Percentiles rank a stretch among this genome's conserved stretches.
Conservation (phyloP, 2,329 filamentous ascomycete genomes). For the Iodosphaeria phyllophila region DNA sequence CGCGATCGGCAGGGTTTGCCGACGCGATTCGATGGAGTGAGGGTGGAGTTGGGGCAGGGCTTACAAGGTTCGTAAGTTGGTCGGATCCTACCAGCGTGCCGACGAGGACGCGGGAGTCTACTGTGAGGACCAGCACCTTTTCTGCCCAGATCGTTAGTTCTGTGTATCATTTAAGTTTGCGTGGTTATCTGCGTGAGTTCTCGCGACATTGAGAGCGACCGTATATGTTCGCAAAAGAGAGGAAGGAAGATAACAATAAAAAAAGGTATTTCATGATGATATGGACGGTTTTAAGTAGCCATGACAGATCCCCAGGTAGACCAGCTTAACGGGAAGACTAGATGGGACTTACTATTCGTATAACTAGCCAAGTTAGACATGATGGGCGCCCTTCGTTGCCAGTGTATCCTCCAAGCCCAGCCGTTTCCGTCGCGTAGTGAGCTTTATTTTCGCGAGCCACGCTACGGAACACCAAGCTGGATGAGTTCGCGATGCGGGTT, state of each 20-base stretch:
- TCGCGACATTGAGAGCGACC: too few species aligned
- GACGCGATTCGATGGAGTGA: not conserved
- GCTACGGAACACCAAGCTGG: too few species aligned
- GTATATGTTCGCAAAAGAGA: too few species aligned
- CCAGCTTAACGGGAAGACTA: too few species aligned
- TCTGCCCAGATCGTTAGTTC: constrained; percentile 47
- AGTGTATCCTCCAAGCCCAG: too few species aligned
- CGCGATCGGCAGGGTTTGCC: not conserved
- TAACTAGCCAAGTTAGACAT: constrained; percentile 15
- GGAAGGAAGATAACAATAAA: not conserved
- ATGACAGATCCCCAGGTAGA: too few species aligned
- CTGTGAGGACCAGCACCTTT: constrained; percentile 79
- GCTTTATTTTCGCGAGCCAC: too few species aligned
- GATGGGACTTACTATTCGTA: constrained; percentile 12
- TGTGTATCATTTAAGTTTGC: constrained; percentile 12
- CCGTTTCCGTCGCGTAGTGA: too few species aligned
- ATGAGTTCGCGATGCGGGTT: too few species aligned
- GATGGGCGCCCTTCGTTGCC: too few species aligned
- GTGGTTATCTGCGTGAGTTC: too few species aligned
- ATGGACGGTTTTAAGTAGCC: too few species aligned
- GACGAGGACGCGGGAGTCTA: constrained; percentile 72
- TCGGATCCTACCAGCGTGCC: constrained; percentile 76
- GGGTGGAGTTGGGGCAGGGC: constrained; percentile 5
- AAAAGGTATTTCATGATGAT: constrained; percentile 1
- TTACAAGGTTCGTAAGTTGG: constrained; percentile 72